These are phyloP conservation scores for Schizophyllum commune DNA, from an alignment of 1,284 basidiomycete genomes.

Conservation along the genomic window DNA sequence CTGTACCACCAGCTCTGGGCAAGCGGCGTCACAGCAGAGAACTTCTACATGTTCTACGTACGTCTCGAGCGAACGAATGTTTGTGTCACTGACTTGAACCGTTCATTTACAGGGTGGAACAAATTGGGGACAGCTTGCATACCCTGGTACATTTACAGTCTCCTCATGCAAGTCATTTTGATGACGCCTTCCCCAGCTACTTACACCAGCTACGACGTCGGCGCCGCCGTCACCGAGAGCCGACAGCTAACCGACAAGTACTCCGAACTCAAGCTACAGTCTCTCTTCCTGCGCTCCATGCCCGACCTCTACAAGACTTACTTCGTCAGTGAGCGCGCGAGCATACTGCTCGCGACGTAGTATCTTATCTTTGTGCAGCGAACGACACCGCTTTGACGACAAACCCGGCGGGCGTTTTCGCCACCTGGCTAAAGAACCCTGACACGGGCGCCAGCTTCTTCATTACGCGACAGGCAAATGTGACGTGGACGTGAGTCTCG, in stretches of 20 bases:
- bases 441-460: neutral
- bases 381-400: conserved; percentile 29
- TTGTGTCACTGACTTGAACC: neutral
- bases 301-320: conserved; percentile 73
- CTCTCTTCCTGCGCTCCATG: conserved; percentile 66
- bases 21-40: conserved; percentile 31
- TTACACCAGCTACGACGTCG: conserved; percentile 20
- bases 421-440: conserved; percentile 15
- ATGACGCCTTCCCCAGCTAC: neutral
- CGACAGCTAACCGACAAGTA: conserved; percentile 41
- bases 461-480: neutral
- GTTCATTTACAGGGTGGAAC: conserved; percentile 27
- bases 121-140: conserved; percentile 32
- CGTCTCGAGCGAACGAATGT: neutral
- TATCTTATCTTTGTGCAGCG: conserved; percentile 37
- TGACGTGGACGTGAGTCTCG: neutral
- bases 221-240: conserved; percentile 40
- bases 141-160: conserved; percentile 34
- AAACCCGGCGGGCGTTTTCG: conserved; percentile 36
- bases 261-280: conserved; percentile 44
- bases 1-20: conserved; percentile 19
- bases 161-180: conserved; percentile 24
- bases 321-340: conserved; percentile 46
- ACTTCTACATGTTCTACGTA: conserved; percentile 38
- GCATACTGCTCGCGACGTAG: conserved; percentile 31